A percentile compares a stretch with the other conserved stretches of the same genome.
phyloP scores from a whole-genome alignment of 2,329 filamentous ascomycete species.

The Helminthosporium solani region DNA sequence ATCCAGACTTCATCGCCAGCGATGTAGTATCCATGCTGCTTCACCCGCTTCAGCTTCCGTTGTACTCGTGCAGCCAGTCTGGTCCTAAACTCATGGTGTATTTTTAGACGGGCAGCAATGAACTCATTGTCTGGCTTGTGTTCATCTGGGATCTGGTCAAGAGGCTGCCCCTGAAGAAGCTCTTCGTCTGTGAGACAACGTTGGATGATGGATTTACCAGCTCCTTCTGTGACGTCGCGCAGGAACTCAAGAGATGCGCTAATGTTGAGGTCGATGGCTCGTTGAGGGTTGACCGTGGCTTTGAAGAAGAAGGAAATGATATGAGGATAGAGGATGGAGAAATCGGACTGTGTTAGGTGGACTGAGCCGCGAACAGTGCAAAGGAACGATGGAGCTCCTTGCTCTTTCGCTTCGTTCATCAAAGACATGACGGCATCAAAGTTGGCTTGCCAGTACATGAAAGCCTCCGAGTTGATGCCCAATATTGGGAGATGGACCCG shows the following conservation, averaged over 20 bases:
- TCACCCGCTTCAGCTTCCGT: constrained; percentile 38
- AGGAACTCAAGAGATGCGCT: constrained; percentile 64
- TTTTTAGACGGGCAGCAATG: constrained; percentile 58
- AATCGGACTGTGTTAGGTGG: constrained; percentile 67
- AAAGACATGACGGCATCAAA: constrained; percentile 59
- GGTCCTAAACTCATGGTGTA: constrained; percentile 59
- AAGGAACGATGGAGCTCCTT: constrained; percentile 49
- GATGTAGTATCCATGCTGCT: constrained; percentile 40
- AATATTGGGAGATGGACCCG: constrained; percentile 58
- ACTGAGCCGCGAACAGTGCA: constrained; percentile 59
- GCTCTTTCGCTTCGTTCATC: constrained; percentile 56
- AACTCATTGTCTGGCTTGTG: constrained; percentile 60
- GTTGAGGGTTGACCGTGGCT: constrained; percentile 61
- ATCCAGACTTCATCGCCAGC: constrained; percentile 56
- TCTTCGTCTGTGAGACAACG: constrained; percentile 56
- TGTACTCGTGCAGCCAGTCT: constrained; percentile 50
- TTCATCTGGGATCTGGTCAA: constrained; percentile 53
- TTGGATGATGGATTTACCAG: constrained; percentile 48
- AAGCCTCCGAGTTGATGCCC: constrained; percentile 66
- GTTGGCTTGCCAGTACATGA: constrained; percentile 69
- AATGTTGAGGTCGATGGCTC: constrained; percentile 64
- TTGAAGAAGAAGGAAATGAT: constrained; percentile 62
- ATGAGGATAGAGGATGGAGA: constrained; percentile 63
- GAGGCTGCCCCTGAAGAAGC: constrained; percentile 48
- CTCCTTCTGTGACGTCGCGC: constrained; percentile 49